Percentiles rank a stretch among this genome's conserved stretches.
Evolutionary conservation across 1,139 yeast species (phyloP).

Genomic region (Kurtzmaniella quercitrusa): DNA sequence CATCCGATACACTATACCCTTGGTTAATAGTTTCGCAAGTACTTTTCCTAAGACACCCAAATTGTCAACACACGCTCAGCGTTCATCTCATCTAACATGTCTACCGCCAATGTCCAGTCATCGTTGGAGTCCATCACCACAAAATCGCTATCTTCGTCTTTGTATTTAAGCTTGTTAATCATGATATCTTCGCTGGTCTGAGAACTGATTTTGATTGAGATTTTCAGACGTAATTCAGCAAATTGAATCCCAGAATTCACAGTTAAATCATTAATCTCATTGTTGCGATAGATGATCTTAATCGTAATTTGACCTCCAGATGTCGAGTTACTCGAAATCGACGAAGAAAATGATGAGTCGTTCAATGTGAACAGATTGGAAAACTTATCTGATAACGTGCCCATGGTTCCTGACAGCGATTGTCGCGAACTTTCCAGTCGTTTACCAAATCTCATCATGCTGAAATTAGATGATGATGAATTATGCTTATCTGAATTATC

Average conservation of each 20-base stretch:
- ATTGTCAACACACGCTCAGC: conserved; percentile 32
- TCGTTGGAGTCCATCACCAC: conserved; percentile 85
- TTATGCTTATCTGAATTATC: conserved; percentile 39
- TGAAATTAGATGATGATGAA: conserved; percentile 43
- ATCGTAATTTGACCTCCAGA: conserved; percentile 26
- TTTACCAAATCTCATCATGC: conserved; percentile 34
- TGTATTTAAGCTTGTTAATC: conserved; percentile 63
- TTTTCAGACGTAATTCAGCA: conserved; percentile 41
- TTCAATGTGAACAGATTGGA: conserved; percentile 12
- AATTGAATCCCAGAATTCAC: conserved; percentile 47
- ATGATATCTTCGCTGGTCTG: conserved; percentile 31
- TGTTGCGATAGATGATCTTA: conserved; percentile 49
- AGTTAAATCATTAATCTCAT: conserved; percentile 28
- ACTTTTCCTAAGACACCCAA: conserved; percentile 23
- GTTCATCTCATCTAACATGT: conserved; percentile 44
- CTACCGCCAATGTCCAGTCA: conserved; percentile 57
- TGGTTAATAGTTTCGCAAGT: too few relatives aligned
- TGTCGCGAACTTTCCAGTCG: conserved; percentile 15
- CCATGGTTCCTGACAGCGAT: conserved; percentile 17
- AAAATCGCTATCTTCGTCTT: conserved; percentile 94
- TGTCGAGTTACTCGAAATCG: conserved; percentile 7
- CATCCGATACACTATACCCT: too few relatives aligned
- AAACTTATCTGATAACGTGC: conserved; percentile 7
- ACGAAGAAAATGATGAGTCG: conserved; percentile 18
- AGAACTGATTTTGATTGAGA: conserved; percentile 32